Evolutionary conservation across 2,329 filamentous ascomycete species (phyloP).

Genomic region (Hawksworthiomyces lignivorus): DNA sequence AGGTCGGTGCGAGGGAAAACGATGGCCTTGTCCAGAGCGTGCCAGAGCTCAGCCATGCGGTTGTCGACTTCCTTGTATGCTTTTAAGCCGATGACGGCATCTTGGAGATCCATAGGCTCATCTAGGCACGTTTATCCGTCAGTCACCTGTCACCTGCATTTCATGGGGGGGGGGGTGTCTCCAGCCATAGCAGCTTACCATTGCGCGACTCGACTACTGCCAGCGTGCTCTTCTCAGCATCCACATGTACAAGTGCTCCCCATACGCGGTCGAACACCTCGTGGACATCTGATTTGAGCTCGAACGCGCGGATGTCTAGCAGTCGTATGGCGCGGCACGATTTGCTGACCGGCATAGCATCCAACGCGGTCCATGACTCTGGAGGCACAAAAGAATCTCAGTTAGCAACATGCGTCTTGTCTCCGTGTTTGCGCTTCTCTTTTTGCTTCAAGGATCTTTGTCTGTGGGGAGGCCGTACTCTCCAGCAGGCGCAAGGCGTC

Average conservation of each 20-base stretch:
- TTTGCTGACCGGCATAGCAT: slow-evolving; percentile 51
- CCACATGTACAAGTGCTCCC: slow-evolving; percentile 57
- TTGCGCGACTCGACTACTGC: slow-evolving; percentile 39
- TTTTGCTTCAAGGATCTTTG: too few species aligned
- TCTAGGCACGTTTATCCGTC: slow-evolving; percentile 24
- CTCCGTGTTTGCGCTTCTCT: too few species aligned
- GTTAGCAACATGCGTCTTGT: too few species aligned
- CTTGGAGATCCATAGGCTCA: slow-evolving; percentile 43
- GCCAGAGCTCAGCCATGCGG: slow-evolving; percentile 53
- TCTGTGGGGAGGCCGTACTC: slow-evolving; percentile 31
- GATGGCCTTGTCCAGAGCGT: slow-evolving; percentile 53
- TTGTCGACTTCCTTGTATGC: slow-evolving; percentile 55
- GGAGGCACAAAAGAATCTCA: not conserved
- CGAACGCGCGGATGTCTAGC: slow-evolving; percentile 55
- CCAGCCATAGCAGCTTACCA: slow-evolving; percentile 6
- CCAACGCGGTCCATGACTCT: slow-evolving; percentile 52
- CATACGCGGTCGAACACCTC: slow-evolving; percentile 64
- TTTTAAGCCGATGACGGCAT: slow-evolving; percentile 48
- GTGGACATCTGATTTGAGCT: slow-evolving; percentile 58
- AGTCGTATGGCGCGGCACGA: slow-evolving; percentile 57
- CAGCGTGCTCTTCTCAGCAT: slow-evolving; percentile 47
- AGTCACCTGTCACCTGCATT: too few species aligned
- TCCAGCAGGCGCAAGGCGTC: slow-evolving; percentile 52
- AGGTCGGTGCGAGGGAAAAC: slow-evolving; percentile 51
- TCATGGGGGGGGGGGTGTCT: too few species aligned